Conservation (phyloP, 495 filamentous ascomycete species). For the Xanthoparmelia taractica region DNA sequence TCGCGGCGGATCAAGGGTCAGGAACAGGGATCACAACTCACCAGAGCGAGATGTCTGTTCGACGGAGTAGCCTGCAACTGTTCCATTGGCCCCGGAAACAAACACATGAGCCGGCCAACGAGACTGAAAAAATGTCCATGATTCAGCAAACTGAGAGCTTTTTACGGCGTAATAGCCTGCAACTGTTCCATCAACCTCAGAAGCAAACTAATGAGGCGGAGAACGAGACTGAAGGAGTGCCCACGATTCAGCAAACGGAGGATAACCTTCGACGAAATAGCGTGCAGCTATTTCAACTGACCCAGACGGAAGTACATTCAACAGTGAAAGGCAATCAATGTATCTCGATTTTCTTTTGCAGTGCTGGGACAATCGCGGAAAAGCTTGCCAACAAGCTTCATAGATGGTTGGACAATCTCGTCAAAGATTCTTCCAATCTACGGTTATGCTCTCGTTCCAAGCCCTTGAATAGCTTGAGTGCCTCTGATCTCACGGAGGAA, state of each 20-base stretch:
- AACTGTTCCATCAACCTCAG: not conserved
- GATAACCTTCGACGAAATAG: not conserved
- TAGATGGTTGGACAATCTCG: slow-evolving; percentile 6
- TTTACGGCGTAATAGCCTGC: not conserved
- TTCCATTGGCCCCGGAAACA: not conserved
- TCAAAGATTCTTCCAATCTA: not conserved
- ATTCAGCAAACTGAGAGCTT: not conserved
- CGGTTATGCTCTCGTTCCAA: slow-evolving; percentile 3
- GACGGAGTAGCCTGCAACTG: not conserved
- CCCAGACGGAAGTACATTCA: slow-evolving; percentile 3
- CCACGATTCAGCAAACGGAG: not conserved
- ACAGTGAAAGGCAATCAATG: not conserved
- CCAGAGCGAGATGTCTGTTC: not conserved
- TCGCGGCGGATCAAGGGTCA: not conserved
- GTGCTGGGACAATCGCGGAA: slow-evolving; percentile 25
- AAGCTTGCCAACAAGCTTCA: slow-evolving; percentile 26
- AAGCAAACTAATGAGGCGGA: not conserved
- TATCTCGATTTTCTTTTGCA: slow-evolving; percentile 25
- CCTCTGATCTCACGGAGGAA: slow-evolving; percentile 11
- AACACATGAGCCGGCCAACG: no score
- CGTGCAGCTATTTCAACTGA: not conserved
- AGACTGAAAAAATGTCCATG: not conserved
- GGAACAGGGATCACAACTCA: not conserved
- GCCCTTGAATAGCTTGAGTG: slow-evolving; percentile 13
- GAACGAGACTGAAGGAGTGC: not conserved